phyloP scores from a whole-genome alignment of 345 rosid genomes.

The Eucalyptus guilfoylei region DNA sequence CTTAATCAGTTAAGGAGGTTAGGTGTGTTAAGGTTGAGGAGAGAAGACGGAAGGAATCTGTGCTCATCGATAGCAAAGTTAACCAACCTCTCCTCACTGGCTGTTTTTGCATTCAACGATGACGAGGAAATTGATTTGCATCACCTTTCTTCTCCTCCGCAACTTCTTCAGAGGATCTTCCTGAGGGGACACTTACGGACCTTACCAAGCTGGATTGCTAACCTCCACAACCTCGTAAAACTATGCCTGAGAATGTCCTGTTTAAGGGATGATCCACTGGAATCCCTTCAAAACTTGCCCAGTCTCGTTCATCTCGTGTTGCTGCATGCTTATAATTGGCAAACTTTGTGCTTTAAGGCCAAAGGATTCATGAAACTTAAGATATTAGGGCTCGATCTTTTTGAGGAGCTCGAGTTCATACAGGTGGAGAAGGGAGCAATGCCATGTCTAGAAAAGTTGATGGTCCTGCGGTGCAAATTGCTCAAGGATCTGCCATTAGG shows the following conservation, averaged over 20 bases:
- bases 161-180: conserved; percentile 11
- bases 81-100: conserved; percentile 15
- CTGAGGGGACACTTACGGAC: conserved; percentile 8
- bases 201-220: conserved; percentile 15
- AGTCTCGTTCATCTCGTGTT: conserved; percentile 22
- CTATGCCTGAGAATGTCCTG: conserved; percentile 10
- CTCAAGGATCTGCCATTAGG: conserved; percentile 12
- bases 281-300: conserved; percentile 9
- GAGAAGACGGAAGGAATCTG: conserved; percentile 16
- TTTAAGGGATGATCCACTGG: conserved; percentile 16
- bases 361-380: conserved; percentile 18
- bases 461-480: conserved; percentile 7
- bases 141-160: conserved; percentile 13
- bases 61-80: conserved; percentile 15
- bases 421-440: conserved; percentile 13
- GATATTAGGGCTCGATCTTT: conserved; percentile 13
- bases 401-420: conserved; percentile 7
- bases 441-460: conserved; percentile 10
- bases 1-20: conserved; percentile 21
- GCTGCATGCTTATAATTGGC: conserved; percentile 7
- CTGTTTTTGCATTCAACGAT: conserved; percentile 6
- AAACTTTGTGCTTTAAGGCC: neutral
- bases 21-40: conserved; percentile 18
- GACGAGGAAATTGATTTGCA: conserved; percentile 17
- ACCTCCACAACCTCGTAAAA: conserved; percentile 7